These are phyloP conservation scores for Aotearoamyces nothofagi DNA, from an alignment of 2,329 filamentous ascomycete species.

Conservation along the genomic window DNA sequence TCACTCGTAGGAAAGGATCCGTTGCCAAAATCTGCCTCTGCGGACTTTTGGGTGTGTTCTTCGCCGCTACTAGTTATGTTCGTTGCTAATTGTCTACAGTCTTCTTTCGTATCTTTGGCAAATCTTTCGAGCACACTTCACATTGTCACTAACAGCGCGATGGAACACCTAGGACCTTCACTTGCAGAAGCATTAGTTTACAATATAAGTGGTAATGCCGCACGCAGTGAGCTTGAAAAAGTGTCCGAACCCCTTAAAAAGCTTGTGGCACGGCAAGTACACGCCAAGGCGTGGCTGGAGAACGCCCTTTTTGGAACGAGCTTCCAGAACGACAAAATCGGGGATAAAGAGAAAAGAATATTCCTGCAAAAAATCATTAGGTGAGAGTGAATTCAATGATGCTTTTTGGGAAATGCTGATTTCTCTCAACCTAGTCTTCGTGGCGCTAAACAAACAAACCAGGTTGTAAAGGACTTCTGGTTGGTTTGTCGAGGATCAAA, in stretches of 20 bases:
- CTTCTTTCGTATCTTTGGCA: slow-evolving; percentile 29
- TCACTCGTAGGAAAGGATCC: slow-evolving; percentile 58
- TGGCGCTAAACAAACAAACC: slow-evolving; percentile 47
- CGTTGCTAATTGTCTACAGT: slow-evolving; percentile 21
- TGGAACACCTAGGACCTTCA: slow-evolving; percentile 43
- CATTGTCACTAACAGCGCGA: slow-evolving; percentile 29
- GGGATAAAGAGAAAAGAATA: slow-evolving; percentile 39
- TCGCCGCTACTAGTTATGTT: neutral
- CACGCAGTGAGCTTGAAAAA: slow-evolving; percentile 57
- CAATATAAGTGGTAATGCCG: slow-evolving; percentile 53
- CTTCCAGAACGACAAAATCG: slow-evolving; percentile 40
- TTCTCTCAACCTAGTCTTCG: slow-evolving; percentile 42
- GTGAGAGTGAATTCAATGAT: slow-evolving; percentile 24
- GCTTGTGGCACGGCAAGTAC: slow-evolving; percentile 39
- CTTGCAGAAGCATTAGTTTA: slow-evolving; percentile 43
- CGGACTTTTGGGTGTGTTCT: slow-evolving; percentile 56
- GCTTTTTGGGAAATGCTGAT: too few relatives aligned
- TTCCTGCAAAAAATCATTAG: slow-evolving; percentile 53
- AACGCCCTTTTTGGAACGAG: slow-evolving; percentile 34
- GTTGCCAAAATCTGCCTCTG: slow-evolving; percentile 58
- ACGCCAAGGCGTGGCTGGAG: slow-evolving; percentile 47
- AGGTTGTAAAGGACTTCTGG: slow-evolving; percentile 59
- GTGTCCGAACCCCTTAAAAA: slow-evolving; percentile 58
- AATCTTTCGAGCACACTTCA: slow-evolving; percentile 26
- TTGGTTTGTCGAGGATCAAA: slow-evolving; percentile 44